Percentiles rank a stretch among this genome's conserved stretches.
Conservation (phyloP, 345 rosid species). For the Aquilaria sinensis region DNA sequence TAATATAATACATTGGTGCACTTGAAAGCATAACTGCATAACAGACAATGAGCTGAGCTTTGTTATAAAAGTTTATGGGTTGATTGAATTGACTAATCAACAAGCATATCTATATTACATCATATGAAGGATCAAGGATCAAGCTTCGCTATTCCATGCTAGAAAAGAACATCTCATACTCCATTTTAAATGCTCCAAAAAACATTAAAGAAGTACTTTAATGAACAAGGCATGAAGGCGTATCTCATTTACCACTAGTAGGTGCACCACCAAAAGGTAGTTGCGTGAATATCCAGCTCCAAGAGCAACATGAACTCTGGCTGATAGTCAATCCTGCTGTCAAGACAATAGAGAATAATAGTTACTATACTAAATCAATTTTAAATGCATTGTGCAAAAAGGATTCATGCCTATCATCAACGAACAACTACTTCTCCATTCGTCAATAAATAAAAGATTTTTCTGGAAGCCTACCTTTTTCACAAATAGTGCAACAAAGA, state of each 20-base stretch:
- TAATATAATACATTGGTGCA: no score
- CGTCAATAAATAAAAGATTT: no score
- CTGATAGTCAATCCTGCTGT: slow-evolving; percentile 39
- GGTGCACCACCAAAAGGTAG: slow-evolving; percentile 27
- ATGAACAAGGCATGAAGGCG: not conserved
- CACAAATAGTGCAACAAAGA: no score
- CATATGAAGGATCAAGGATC: slow-evolving; percentile 16
- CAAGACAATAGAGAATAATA: not conserved
- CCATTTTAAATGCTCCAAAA: slow-evolving; percentile 20
- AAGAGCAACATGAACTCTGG: slow-evolving; percentile 45
- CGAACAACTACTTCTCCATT: not conserved
- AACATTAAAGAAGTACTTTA: slow-evolving; percentile 16
- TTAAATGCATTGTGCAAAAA: no score
- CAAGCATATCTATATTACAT: slow-evolving; percentile 26
- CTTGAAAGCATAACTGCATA: no score
- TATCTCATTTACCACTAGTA: slow-evolving; percentile 22
- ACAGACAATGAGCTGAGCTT: not conserved
- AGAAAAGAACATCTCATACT: slow-evolving; percentile 12
- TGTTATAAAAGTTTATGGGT: slow-evolving; percentile 1
- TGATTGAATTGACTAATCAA: slow-evolving; percentile 13
- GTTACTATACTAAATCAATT: not conserved
- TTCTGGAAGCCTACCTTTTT: no score
- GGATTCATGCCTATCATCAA: not conserved
- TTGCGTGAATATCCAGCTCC: slow-evolving; percentile 41
- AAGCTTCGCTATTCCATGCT: not conserved